These are phyloP conservation scores for Dipteronia dyeriana DNA, from an alignment of 345 rosid genomes.

Conservation along the genomic window DNA sequence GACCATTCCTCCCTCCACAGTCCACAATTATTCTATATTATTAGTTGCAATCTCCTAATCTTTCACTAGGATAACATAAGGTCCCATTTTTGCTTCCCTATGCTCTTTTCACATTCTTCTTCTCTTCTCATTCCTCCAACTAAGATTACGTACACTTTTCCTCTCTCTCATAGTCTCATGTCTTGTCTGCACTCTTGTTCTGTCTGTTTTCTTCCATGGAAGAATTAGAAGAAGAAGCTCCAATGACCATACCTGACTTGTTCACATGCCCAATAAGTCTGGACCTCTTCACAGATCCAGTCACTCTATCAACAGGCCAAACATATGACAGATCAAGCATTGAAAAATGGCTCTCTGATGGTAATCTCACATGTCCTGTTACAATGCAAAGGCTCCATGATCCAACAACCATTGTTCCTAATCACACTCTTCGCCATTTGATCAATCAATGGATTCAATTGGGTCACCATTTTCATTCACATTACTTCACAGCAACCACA, in stretches of 20 bases:
- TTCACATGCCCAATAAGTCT: constrained; percentile 73
- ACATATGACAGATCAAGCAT: constrained; percentile 72
- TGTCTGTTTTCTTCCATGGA: constrained; percentile 22
- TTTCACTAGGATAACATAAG: too few relatives aligned
- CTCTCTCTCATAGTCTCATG: too few relatives aligned
- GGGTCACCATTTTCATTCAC: constrained; percentile 32
- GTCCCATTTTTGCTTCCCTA: too few relatives aligned
- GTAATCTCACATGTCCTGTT: constrained; percentile 69
- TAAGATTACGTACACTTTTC: too few relatives aligned
- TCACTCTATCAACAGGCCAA: constrained; percentile 69
- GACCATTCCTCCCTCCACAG: too few relatives aligned
- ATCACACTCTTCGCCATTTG: constrained; percentile 62
- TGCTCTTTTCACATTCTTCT: too few relatives aligned
- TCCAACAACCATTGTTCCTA: constrained; percentile 56
- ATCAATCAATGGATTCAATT: constrained; percentile 54
- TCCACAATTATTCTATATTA: too few relatives aligned
- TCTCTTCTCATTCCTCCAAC: too few relatives aligned
- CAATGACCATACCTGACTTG: constrained; percentile 48
- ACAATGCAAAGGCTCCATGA: constrained; percentile 76
- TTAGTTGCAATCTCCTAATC: too few relatives aligned
- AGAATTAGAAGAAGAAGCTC: constrained; percentile 28
- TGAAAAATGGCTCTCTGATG: constrained; percentile 60
- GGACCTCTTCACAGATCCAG: constrained; percentile 68
- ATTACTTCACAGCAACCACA: constrained; percentile 5
- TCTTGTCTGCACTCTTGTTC: too few relatives aligned